These are phyloP conservation scores for Linum trigynum DNA, from an alignment of 345 rosid genomes.

Conservation along the genomic window DNA sequence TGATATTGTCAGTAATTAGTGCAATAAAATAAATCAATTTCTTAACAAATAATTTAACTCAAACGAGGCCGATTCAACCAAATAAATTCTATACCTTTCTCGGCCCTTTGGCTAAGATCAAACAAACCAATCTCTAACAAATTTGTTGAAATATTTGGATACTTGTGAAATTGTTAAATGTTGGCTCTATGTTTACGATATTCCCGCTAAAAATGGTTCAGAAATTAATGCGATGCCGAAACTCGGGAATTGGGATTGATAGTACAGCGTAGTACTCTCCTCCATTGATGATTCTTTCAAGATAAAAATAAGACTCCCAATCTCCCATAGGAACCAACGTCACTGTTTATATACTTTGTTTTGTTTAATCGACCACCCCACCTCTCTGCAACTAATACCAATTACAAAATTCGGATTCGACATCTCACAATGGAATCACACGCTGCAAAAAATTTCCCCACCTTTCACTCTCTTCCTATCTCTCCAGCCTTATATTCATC, in stretches of 20 bases:
- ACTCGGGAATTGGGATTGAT: too few relatives aligned
- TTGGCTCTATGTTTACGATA: too few relatives aligned
- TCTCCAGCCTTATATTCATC: slow-evolving; percentile 6
- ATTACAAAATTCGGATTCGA: slow-evolving; percentile 24
- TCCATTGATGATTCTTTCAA: too few relatives aligned
- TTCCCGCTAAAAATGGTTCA: too few relatives aligned
- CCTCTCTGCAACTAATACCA: slow-evolving; percentile 13
- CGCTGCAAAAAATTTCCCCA: slow-evolving; percentile 18
- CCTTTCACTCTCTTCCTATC: slow-evolving; percentile 7
- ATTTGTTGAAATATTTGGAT: too few relatives aligned
- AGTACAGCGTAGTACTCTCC: too few relatives aligned
- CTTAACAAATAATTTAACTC: too few relatives aligned
- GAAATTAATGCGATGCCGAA: too few relatives aligned
- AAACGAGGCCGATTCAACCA: too few relatives aligned
- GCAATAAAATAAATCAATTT: too few relatives aligned
- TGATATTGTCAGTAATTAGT: too few relatives aligned
- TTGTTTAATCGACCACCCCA: neutral
- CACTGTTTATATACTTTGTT: neutral
- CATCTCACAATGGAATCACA: slow-evolving; percentile 17
- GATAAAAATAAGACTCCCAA: neutral
- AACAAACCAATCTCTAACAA: neutral
- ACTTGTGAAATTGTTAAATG: too few relatives aligned
- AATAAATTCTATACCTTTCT: slow-evolving; percentile 27
- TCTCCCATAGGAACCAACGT: neutral
- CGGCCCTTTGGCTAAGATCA: slow-evolving; percentile 71